Percentiles rank a stretch among this genome's conserved stretches.
Conservation (phyloP, 176 grass and related monocot genomes). For the Dendrocalamus sinicus region DNA sequence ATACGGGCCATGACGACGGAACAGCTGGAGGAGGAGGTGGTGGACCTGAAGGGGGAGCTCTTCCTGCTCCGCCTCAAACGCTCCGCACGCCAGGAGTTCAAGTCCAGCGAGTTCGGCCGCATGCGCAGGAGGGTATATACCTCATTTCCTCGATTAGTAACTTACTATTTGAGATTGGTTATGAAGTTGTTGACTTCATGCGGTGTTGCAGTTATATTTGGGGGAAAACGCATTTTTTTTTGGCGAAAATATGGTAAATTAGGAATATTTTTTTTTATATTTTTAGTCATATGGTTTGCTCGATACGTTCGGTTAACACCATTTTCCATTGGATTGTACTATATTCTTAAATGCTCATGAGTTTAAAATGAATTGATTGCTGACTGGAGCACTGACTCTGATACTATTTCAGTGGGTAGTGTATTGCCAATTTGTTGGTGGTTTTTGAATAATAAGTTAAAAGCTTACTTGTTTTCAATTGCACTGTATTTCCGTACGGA, state of each 20-base stretch:
- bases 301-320: background rate
- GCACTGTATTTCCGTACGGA: background rate
- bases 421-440: background rate
- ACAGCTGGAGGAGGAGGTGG: conserved; percentile 79
- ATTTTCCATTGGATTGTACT: background rate
- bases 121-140: conserved; percentile 81
- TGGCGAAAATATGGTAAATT: conserved; percentile 1
- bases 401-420: background rate
- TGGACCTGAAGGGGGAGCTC: conserved; percentile 98
- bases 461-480: background rate
- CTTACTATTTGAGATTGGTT: background rate
- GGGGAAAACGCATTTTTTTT: background rate
- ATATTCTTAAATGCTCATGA: background rate
- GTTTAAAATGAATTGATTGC: background rate
- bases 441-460: background rate
- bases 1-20: conserved; percentile 76
- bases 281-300: conserved; percentile 22
- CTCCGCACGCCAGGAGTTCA: conserved; percentile 92
- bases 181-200: background rate
- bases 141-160: background rate
- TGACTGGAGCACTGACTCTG: conserved; percentile 6
- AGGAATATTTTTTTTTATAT: background rate
- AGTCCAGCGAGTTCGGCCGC: conserved; percentile 75
- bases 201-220: background rate
- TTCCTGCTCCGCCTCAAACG: conserved; percentile 92